Percentiles rank a stretch among this genome's conserved stretches.
Conservation (phyloP, 2,329 filamentous ascomycete species). For the Ilyonectria sp. region DNA sequence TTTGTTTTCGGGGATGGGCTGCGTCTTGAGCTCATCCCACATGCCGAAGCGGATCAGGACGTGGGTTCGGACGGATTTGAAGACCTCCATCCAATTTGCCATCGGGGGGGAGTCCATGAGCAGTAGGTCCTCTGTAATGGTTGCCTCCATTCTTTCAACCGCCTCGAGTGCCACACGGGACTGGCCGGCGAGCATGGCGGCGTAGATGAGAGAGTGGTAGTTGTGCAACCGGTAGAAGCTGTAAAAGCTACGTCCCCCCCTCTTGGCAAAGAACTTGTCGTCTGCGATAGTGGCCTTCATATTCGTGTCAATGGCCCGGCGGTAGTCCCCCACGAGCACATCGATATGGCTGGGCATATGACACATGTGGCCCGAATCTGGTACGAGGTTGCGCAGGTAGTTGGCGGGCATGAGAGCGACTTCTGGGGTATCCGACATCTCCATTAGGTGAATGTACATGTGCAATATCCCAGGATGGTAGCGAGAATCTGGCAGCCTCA, state of each 20-base stretch:
- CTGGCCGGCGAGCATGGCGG: slow-evolving; percentile 83
- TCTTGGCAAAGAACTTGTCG: slow-evolving; percentile 72
- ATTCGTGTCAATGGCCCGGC: slow-evolving; percentile 77
- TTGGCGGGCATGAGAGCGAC: slow-evolving; percentile 73
- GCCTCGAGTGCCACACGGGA: slow-evolving; percentile 74
- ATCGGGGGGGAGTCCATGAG: slow-evolving; percentile 78
- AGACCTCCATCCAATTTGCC: slow-evolving; percentile 85
- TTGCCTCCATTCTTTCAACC: slow-evolving; percentile 70
- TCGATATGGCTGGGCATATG: slow-evolving; percentile 88
- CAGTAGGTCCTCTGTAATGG: slow-evolving; percentile 75
- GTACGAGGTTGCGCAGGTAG: slow-evolving; percentile 74
- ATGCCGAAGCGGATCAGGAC: slow-evolving; percentile 80
- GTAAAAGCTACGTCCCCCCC: slow-evolving; percentile 80
- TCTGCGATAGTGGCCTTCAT: slow-evolving; percentile 77
- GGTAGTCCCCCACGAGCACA: slow-evolving; percentile 77
- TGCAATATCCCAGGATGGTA: slow-evolving; percentile 83
- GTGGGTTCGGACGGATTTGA: slow-evolving; percentile 77
- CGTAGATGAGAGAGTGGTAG: slow-evolving; percentile 82
- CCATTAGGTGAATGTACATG: slow-evolving; percentile 84
- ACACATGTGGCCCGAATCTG: slow-evolving; percentile 78
- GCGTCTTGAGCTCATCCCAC: slow-evolving; percentile 76
- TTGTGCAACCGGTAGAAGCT: slow-evolving; percentile 83
- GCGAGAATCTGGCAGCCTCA: slow-evolving; percentile 56
- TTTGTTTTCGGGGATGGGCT: slow-evolving; percentile 67
- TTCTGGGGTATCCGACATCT: slow-evolving; percentile 80